phyloP scores from a whole-genome alignment of 2,329 filamentous ascomycete species.

The Eutypa lata region DNA sequence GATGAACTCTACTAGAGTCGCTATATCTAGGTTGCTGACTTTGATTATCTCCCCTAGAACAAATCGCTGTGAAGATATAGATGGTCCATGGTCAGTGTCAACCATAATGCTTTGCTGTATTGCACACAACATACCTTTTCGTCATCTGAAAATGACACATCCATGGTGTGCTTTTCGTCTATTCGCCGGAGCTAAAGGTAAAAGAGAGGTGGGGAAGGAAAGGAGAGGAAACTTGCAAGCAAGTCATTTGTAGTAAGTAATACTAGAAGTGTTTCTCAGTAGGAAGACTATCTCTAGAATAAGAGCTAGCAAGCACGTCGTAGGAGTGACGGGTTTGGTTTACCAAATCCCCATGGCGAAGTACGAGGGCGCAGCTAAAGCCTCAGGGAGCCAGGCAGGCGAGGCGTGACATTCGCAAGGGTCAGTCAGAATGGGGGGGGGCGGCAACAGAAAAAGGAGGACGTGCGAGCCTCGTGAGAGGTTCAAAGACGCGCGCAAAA shows the following conservation, averaged over 20 bases:
- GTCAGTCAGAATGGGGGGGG: constrained; percentile 11
- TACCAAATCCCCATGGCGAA: background rate
- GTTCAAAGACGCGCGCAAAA: constrained; percentile 28
- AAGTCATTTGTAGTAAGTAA: constrained; percentile 31
- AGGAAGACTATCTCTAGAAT: constrained; percentile 13
- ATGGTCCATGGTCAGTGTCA: constrained; percentile 15
- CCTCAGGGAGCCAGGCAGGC: constrained; percentile 6
- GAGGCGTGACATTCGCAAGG: constrained; percentile 13
- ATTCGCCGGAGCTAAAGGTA: constrained; percentile 16
- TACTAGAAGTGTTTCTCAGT: constrained; percentile 10
- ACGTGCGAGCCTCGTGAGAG: constrained; percentile 23
- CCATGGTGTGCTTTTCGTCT: constrained; percentile 32
- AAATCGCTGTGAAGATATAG: constrained; percentile 43
- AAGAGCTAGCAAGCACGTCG: background rate
- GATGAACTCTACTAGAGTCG: constrained; percentile 45
- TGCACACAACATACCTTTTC: constrained; percentile 45
- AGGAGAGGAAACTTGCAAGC: constrained; percentile 22
- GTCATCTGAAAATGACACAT: constrained; percentile 44
- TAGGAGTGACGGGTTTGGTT: background rate
- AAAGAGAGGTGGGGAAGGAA: constrained; percentile 22
- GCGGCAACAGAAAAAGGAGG: constrained; percentile 14
- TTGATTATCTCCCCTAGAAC: constrained; percentile 58
- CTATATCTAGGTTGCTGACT: constrained; percentile 47
- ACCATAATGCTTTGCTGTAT: background rate
- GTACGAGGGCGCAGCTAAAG: background rate